A percentile compares a stretch with the other conserved stretches of the same genome.
phyloP scores from a whole-genome alignment of 768 basidiomycete species.

The Boletus coccyginus region DNA sequence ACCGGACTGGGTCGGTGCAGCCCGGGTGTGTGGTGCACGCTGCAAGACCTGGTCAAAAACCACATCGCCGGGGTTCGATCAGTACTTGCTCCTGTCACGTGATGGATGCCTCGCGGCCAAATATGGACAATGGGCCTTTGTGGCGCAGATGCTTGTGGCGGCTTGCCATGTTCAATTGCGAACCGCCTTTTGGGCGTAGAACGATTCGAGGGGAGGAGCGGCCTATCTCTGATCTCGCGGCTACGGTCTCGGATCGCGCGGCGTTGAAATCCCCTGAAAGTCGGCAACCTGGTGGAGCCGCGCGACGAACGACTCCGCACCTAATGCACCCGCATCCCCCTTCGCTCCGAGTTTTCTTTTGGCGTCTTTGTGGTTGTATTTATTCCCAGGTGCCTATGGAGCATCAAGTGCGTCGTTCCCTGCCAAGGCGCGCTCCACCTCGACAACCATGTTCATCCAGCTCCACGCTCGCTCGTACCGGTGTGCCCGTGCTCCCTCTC shows the following conservation, averaged over 20 bases:
- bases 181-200: too few species aligned
- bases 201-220: too few species aligned
- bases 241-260: constrained; percentile 1
- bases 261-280: neutral
- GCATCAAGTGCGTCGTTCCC: neutral
- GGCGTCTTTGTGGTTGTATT: too few species aligned
- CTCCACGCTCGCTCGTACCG: too few species aligned
- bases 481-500: too few species aligned
- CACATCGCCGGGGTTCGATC: neutral
- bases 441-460: neutral
- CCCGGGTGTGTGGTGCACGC: neutral
- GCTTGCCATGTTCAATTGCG: too few species aligned
- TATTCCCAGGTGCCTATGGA: neutral
- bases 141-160: too few species aligned
- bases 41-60: constrained; percentile 1
- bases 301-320: neutral
- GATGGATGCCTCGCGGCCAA: neutral
- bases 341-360: too few species aligned
- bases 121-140: too few species aligned
- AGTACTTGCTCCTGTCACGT: neutral
- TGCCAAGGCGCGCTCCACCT: neutral
- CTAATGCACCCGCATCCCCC: neutral
- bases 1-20: neutral
- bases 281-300: neutral
- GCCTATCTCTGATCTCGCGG: too few species aligned